Percentiles rank a stretch among this genome's conserved stretches.
phyloP scores from a whole-genome alignment of 768 basidiomycete genomes.

The Pholiota microspora region DNA sequence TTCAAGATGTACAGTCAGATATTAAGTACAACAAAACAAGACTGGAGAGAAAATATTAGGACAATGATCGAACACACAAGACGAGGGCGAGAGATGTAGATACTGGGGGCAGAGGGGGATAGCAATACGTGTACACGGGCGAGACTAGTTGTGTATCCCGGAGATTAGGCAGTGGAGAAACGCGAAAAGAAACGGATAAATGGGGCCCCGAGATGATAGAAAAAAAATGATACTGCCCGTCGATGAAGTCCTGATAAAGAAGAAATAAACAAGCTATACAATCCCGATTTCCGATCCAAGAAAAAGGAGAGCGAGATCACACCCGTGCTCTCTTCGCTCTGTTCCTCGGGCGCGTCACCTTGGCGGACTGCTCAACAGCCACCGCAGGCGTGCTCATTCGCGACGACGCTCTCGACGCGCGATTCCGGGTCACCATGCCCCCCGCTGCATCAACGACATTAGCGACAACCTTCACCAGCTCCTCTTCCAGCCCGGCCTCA shows the following conservation, averaged over 20 bases:
- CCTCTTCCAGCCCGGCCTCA: conserved; percentile 1
- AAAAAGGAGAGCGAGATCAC: conserved; percentile 10
- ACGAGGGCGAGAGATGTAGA: too few relatives aligned
- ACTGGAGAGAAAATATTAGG: neutral
- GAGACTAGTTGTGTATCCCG: too few relatives aligned
- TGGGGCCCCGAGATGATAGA: too few relatives aligned
- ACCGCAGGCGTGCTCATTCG: conserved; percentile 12
- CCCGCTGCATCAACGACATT: conserved; percentile 11
- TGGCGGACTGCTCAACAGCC: conserved; percentile 9
- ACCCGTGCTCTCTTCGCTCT: conserved; percentile 18
- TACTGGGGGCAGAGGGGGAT: too few relatives aligned
- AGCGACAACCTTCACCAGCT: too few relatives aligned
- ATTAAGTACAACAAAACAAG: neutral
- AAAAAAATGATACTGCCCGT: too few relatives aligned
- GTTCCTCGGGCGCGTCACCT: conserved; percentile 11
- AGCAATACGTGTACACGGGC: too few relatives aligned
- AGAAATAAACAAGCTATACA: conserved; percentile 2
- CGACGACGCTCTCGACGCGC: conserved; percentile 20
- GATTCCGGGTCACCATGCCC: conserved; percentile 38
- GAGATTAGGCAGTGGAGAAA: too few relatives aligned
- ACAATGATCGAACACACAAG: too few relatives aligned
- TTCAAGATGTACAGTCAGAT: neutral
- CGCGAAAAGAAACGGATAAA: too few relatives aligned
- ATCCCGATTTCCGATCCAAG: conserved; percentile 2
- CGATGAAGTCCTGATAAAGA: neutral